phyloP scores from a whole-genome alignment of 208 protist genomes.

The Acanthamoeba comandoni region DNA sequence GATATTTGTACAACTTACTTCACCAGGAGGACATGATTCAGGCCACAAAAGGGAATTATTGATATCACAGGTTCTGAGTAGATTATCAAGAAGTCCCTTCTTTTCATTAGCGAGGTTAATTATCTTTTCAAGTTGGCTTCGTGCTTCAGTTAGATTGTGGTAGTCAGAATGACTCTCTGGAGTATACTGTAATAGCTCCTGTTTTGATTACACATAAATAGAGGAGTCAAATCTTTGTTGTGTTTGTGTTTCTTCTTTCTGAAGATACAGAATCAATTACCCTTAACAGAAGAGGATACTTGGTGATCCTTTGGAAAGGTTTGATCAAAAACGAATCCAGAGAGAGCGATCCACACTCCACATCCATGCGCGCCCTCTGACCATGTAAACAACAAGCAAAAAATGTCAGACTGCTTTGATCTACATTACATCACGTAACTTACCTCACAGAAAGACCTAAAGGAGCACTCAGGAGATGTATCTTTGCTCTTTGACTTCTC shows the following conservation, averaged over 20 bases:
- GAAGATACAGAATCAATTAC: too few species aligned
- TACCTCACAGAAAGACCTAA: conserved; percentile 40
- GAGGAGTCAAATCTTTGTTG: not conserved
- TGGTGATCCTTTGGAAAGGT: conserved; percentile 68
- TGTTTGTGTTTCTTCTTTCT: too few species aligned
- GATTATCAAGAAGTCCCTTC: conserved; percentile 24
- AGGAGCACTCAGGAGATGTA: not conserved
- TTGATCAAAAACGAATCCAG: conserved; percentile 39
- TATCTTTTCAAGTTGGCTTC: not conserved
- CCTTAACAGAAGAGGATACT: conserved; percentile 65
- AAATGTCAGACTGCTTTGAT: not conserved
- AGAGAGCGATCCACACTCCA: conserved; percentile 1
- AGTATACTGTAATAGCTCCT: conserved; percentile 4
- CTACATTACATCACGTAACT: not conserved
- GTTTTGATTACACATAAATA: too few species aligned
- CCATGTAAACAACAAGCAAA: not conserved
- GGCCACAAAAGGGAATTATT: conserved; percentile 17
- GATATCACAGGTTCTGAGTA: not conserved
- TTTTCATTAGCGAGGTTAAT: conserved; percentile 54
- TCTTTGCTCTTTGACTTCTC: not conserved
- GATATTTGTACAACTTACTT: too few species aligned
- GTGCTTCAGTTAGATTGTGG: not conserved
- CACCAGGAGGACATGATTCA: too few species aligned
- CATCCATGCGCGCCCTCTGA: conserved; percentile 27
- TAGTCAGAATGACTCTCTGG: conserved; percentile 22